Conservation (phyloP, 768 basidiomycete genomes). For the Coprinopsis marcescibilis region DNA sequence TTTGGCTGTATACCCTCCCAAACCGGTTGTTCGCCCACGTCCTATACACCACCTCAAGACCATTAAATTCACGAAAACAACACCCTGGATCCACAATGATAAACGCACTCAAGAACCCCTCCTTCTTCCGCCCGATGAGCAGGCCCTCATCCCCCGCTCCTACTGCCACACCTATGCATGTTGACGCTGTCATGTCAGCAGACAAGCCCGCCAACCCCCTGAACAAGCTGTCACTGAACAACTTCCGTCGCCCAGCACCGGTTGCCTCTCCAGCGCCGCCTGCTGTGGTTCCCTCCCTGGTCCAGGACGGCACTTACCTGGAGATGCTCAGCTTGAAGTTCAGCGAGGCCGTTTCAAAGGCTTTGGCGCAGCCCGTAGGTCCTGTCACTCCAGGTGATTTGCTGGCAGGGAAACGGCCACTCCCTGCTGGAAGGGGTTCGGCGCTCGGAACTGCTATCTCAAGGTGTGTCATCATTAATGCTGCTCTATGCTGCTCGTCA, state of each 20-base stretch:
- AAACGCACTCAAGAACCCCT: conserved; percentile 62
- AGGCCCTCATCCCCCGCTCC: conserved; percentile 60
- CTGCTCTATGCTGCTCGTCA: conserved; percentile 8
- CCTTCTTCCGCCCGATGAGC: conserved; percentile 59
- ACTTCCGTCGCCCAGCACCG: conserved; percentile 52
- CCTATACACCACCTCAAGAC: conserved; percentile 30
- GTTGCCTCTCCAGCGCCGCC: conserved; percentile 31
- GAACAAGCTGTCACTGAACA: conserved; percentile 53
- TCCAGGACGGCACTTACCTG: conserved; percentile 78
- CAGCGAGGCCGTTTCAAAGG: conserved; percentile 77
- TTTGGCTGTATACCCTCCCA: conserved; percentile 28
- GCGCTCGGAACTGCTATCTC: conserved; percentile 64
- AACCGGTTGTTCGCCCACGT: conserved; percentile 35
- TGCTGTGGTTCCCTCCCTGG: conserved; percentile 38
- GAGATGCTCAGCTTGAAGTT: conserved; percentile 72
- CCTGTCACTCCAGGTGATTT: conserved; percentile 45
- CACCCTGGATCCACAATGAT: conserved; percentile 34
- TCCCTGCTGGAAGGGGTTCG: conserved; percentile 69
- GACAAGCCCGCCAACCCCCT: conserved; percentile 49
- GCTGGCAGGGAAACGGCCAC: conserved; percentile 61
- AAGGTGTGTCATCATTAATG: conserved; percentile 43
- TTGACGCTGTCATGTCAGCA: conserved; percentile 31
- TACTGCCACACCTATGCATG: conserved; percentile 25
- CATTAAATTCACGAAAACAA: conserved; percentile 16
- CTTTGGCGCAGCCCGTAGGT: conserved; percentile 59